Evolutionary conservation across 371 early-diverging fungal genomes (phyloP).

Genomic region (Actinomortierella ambigua): DNA sequence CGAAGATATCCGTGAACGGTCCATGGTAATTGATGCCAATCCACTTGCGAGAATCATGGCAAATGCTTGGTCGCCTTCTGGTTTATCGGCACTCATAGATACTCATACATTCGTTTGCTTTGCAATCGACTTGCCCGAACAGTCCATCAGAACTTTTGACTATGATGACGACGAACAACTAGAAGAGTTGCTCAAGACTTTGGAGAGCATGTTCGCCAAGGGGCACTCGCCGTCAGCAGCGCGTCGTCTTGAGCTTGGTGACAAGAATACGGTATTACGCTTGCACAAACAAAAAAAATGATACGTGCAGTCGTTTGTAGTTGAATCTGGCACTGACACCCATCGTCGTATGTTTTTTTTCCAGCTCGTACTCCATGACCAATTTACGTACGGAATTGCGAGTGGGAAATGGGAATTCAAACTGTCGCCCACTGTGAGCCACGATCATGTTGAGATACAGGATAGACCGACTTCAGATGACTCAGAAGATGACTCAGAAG

Average conservation of each 20-base stretch:
- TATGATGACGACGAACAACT: conserved; percentile 40
- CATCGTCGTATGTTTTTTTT: neutral
- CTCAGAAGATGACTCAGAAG: conserved; percentile 1
- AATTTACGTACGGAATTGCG: conserved; percentile 29
- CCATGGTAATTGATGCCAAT: conserved; percentile 13
- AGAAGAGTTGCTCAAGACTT: conserved; percentile 27
- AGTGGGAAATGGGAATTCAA: conserved; percentile 40
- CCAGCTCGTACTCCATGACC: conserved; percentile 24
- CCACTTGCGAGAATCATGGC: neutral
- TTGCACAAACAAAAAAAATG: neutral
- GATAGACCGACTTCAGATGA: neutral
- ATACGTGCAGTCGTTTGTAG: neutral
- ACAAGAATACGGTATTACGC: conserved; percentile 13
- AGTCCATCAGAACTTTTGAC: conserved; percentile 40
- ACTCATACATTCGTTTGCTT: neutral
- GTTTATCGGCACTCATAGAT: neutral
- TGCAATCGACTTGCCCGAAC: too few species aligned
- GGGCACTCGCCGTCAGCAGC: conserved; percentile 1
- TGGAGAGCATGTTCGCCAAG: conserved; percentile 20
- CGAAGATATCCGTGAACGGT: conserved; percentile 30
- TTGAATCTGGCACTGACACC: neutral
- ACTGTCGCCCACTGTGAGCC: conserved; percentile 17
- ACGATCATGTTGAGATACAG: neutral
- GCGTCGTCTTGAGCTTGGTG: conserved; percentile 5
- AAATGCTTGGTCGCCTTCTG: neutral